Evolutionary conservation across 192 early-diverging fungal genomes (phyloP).

Genomic region (Linnemannia hyalina): DNA sequence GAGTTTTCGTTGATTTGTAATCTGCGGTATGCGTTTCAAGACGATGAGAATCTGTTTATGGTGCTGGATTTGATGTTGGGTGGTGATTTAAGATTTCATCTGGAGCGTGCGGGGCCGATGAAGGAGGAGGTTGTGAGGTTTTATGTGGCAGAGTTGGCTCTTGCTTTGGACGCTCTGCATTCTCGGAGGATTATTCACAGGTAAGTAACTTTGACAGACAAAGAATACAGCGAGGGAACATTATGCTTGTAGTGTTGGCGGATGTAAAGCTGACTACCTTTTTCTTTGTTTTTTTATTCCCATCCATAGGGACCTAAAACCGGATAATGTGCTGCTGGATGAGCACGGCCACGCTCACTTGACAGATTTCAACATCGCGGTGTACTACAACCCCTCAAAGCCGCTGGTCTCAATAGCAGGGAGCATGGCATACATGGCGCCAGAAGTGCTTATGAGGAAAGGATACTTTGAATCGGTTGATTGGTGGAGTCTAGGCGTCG

Average conservation of each 20-base stretch:
- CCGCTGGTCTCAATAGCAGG: constrained; percentile 81
- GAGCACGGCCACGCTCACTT: constrained; percentile 84
- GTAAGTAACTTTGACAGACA: constrained; percentile 29
- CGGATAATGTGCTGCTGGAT: constrained; percentile 89
- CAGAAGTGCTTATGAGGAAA: constrained; percentile 75
- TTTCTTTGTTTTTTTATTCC: background rate
- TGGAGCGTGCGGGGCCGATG: constrained; percentile 74
- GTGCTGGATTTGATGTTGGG: constrained; percentile 95
- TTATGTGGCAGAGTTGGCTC: constrained; percentile 78
- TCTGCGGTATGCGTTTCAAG: constrained; percentile 95
- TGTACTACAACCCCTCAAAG: constrained; percentile 72
- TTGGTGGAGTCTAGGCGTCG: constrained; percentile 90
- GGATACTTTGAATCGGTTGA: constrained; percentile 70
- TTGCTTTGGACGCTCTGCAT: constrained; percentile 79
- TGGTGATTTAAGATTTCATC: constrained; percentile 94
- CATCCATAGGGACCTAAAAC: constrained; percentile 79
- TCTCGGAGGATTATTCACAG: constrained; percentile 78
- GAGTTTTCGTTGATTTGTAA: constrained; percentile 90
- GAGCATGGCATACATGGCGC: constrained; percentile 91
- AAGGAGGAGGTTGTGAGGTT: constrained; percentile 76
- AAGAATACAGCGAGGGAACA: no score
- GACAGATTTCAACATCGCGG: constrained; percentile 92
- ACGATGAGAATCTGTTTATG: constrained; percentile 94
- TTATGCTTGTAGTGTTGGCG: no score
- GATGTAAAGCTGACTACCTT: background rate